phyloP scores from a whole-genome alignment of 768 basidiomycete genomes.

The Pisolithus albus region DNA sequence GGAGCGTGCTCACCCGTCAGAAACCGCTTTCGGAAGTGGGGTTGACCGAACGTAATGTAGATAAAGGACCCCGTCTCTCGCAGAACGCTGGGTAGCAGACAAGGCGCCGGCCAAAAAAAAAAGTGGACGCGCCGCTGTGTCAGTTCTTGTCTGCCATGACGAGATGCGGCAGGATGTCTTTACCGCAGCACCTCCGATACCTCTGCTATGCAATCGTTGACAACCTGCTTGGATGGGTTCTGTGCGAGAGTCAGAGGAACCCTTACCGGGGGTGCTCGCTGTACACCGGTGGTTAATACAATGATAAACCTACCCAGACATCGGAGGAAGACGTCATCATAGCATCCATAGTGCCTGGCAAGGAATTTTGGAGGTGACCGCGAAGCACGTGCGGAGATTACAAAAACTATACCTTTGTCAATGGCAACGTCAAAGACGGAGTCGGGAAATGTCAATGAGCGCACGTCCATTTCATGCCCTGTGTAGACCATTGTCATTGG shows the following conservation, averaged over 20 bases:
- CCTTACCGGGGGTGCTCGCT: not conserved
- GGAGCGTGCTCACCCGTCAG: conserved; percentile 38
- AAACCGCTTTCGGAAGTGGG: conserved; percentile 75
- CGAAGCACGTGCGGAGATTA: not conserved
- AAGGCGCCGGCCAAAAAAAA: not conserved
- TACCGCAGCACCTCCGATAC: conserved; percentile 71
- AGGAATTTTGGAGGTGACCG: not conserved
- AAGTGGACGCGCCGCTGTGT: not conserved
- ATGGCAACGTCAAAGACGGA: conserved; percentile 71
- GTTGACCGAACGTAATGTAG: conserved; percentile 85
- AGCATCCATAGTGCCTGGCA: conserved; percentile 74
- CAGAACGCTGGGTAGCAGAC: conserved; percentile 44
- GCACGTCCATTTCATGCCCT: conserved; percentile 87
- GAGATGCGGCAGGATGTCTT: conserved; percentile 3
- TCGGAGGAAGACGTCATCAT: conserved; percentile 82
- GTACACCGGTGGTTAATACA: not conserved
- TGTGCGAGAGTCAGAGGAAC: conserved; percentile 19
- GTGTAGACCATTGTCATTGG: not conserved
- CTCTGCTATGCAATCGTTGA: conserved; percentile 68
- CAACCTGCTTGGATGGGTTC: conserved; percentile 69
- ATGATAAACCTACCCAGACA: conserved; percentile 55
- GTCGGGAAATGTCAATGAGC: conserved; percentile 51
- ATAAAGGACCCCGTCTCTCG: conserved; percentile 57
- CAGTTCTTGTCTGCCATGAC: not conserved
- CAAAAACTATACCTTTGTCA: conserved; percentile 55